These are phyloP conservation scores for Rubus parviflorus DNA, from an alignment of 306 rosid genomes.

Conservation along the genomic window DNA sequence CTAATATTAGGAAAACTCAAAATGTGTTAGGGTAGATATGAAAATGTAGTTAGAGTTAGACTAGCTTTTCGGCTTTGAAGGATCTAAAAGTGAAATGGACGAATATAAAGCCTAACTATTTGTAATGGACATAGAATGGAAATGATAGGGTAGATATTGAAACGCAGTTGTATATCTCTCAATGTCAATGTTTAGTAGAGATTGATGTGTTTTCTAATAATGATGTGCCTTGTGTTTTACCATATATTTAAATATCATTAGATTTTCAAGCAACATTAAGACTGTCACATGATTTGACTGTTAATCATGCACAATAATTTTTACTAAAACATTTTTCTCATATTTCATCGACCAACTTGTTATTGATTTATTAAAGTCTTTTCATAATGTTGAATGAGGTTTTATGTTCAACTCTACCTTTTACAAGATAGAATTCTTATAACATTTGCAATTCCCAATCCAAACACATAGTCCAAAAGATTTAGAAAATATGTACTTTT, in stretches of 20 bases:
- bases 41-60: neutral
- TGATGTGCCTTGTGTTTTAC: too few relatives aligned
- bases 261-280: neutral
- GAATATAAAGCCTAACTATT: too few relatives aligned
- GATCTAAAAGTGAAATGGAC: neutral
- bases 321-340: too few relatives aligned
- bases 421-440: neutral
- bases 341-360: neutral
- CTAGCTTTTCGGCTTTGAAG: neutral
- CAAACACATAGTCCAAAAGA: neutral
- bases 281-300: too few relatives aligned
- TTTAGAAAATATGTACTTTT: neutral
- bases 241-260: too few relatives aligned
- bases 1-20: neutral
- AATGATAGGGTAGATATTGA: too few relatives aligned
- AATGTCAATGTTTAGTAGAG: too few relatives aligned
- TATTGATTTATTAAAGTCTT: neutral
- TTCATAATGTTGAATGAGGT: neutral
- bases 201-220: too few relatives aligned
- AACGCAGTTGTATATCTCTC: too few relatives aligned
- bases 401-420: too few relatives aligned
- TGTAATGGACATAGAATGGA: too few relatives aligned
- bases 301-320: too few relatives aligned
- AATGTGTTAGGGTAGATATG: neutral
- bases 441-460: neutral